Base-by-base conservation (phyloP, 1,284 basidiomycete genomes). In the Ganoderma resinaceum region DNA sequence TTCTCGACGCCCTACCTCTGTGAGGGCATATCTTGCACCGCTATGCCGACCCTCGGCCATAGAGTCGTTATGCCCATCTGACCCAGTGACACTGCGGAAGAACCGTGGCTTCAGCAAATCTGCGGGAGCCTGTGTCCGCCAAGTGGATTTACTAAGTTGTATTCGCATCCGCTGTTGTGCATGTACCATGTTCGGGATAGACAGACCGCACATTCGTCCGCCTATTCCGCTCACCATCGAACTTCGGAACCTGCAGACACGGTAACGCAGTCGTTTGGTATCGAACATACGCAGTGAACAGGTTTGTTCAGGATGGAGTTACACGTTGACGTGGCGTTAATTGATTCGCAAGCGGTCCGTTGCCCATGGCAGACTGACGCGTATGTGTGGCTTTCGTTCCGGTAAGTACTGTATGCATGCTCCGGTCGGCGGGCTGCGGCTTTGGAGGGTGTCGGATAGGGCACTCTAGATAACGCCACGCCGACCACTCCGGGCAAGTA, bases 251-350 rank as follows among this genome's bases (percentile, higher is more conserved):
- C 18, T 58, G 55, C 33, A n/a, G 14, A 55, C 31, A 33, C 33
- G 0, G 55, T 7, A 58, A 37, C 23, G 33, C 55, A 37, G 2
- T 16, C 29, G 33, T 37, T 35, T 3, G 18, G 33, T 58, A 12
- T 23, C n/a, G 18, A 33, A 37, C 31, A 35, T 58, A 37, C 55
- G 20, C 18, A 58, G n/a, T 20, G 33, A 37, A 58, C 55, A 33
- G 55, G n/a, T 58, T 35, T 12, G 20, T 35, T 20, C 31, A 18
- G 8, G 31, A 18, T 55, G 16, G 9, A 37, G 33, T 58, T 37
- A 31, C 55, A n/a, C n/a, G n/a, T 58, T 58, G 55, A 58, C 55
- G 33, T 37, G 55, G 33, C 55, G 55, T 58, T 20, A 58, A 58
- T 37, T n/a, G 55, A 23, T 14, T 35, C 55, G n/a, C 20, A 12